phyloP scores from a whole-genome alignment of 768 basidiomycete species.

The Suillus subluteus region DNA sequence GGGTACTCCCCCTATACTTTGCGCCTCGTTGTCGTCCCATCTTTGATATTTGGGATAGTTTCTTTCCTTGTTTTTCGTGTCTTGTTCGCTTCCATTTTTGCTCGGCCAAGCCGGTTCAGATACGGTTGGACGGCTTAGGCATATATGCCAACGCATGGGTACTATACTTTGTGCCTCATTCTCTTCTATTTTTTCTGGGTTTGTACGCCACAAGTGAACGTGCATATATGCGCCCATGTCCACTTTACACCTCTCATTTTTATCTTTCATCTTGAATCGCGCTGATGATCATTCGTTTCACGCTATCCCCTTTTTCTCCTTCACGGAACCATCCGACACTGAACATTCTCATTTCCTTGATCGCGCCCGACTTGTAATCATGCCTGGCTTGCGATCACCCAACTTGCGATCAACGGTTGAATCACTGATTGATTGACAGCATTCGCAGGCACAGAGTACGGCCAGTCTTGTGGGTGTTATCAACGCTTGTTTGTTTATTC shows the following conservation, averaged over 20 bases:
- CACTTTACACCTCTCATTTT: background rate
- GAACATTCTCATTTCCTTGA: background rate
- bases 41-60: background rate
- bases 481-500: background rate
- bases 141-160: background rate
- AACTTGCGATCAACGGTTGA: background rate
- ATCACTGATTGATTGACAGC: background rate
- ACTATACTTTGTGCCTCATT: background rate
- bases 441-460: background rate
- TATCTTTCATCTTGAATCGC: background rate
- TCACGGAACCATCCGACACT: background rate
- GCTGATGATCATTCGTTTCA: background rate
- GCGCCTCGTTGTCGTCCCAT: background rate
- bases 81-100: background rate
- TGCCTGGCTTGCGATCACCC: no score
- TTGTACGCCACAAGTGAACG: conserved; percentile 4
- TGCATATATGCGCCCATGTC: background rate
- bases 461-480: background rate
- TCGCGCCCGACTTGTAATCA: background rate
- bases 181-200: background rate
- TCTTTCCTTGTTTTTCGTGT: background rate
- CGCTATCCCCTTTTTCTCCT: background rate
- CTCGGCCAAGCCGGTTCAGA: background rate
- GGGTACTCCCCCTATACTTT: background rate
- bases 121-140: conserved; percentile 3